Conservation (phyloP, 495 filamentous ascomycete genomes). For the Apodospora peruviana region DNA sequence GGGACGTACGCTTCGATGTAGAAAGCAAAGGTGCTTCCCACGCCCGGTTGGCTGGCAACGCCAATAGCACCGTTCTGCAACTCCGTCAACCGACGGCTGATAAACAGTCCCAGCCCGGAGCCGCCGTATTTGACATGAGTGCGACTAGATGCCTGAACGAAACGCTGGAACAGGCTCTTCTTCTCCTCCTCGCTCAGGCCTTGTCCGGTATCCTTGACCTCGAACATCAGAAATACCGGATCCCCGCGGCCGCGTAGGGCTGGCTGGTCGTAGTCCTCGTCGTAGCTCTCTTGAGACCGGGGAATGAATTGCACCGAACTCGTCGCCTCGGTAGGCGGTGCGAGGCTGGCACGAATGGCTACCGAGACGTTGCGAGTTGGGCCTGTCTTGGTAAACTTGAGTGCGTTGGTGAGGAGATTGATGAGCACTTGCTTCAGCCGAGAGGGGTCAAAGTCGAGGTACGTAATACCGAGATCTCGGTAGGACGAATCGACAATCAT, state of each 20-base stretch:
- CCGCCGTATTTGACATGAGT: slow-evolving; percentile 74
- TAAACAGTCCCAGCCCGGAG: slow-evolving; percentile 72
- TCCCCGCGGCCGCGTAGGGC: slow-evolving; percentile 13
- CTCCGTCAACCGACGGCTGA: slow-evolving; percentile 65
- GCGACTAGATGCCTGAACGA: slow-evolving; percentile 67
- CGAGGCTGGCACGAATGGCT: slow-evolving; percentile 22
- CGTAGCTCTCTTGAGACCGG: slow-evolving; percentile 13
- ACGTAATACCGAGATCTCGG: slow-evolving; percentile 49
- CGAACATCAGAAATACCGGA: slow-evolving; percentile 57
- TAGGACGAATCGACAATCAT: slow-evolving; percentile 57
- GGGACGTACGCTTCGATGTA: slow-evolving; percentile 59
- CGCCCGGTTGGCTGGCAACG: slow-evolving; percentile 57
- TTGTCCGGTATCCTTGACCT: slow-evolving; percentile 68
- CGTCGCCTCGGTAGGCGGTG: slow-evolving; percentile 23
- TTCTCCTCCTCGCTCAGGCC: slow-evolving; percentile 64
- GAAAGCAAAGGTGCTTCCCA: slow-evolving; percentile 74
- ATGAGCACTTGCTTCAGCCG: slow-evolving; percentile 68
- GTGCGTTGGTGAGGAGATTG: slow-evolving; percentile 66
- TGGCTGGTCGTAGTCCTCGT: slow-evolving; percentile 12
- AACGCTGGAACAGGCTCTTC: slow-evolving; percentile 65
- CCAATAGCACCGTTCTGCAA: slow-evolving; percentile 74
- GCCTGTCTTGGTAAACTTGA: slow-evolving; percentile 65
- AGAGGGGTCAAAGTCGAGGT: slow-evolving; percentile 64
- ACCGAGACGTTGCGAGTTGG: slow-evolving; percentile 31
- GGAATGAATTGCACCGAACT: slow-evolving; percentile 32